Evolutionary conservation across 176 grass and related monocot species (phyloP).

Genomic region (Tillandsia leiboldiana): DNA sequence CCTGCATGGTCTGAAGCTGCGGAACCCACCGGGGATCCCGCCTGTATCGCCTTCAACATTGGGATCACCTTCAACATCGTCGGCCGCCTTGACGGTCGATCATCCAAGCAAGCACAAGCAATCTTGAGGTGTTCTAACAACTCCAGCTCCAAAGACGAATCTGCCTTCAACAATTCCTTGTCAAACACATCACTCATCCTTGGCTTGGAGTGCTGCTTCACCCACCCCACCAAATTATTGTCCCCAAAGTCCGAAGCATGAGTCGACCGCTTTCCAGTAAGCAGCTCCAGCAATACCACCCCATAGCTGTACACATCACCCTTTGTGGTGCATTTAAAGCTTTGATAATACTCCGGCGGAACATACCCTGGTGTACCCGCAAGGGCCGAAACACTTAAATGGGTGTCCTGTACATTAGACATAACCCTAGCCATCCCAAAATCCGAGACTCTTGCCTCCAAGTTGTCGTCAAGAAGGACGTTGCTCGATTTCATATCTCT

Average conservation of each 20-base stretch:
- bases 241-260: constrained; percentile 13
- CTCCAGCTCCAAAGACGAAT: constrained; percentile 14
- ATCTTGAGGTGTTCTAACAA: constrained; percentile 27
- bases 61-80: constrained; percentile 22
- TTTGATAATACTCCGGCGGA: constrained; percentile 26
- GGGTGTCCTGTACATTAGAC: constrained; percentile 10
- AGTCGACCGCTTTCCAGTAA: constrained; percentile 13
- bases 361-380: constrained; percentile 24
- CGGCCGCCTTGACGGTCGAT: constrained; percentile 8
- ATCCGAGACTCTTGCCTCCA: constrained; percentile 20
- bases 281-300: constrained; percentile 24
- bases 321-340: constrained; percentile 25
- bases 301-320: constrained; percentile 28
- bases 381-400: constrained; percentile 19
- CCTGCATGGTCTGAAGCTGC: background rate
- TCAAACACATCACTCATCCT: constrained; percentile 21
- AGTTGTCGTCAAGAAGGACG: constrained; percentile 21
- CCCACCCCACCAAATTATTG: constrained; percentile 26
- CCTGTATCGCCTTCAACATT: constrained; percentile 26
- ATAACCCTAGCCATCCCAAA: constrained; percentile 27
- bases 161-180: constrained; percentile 10
- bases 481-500: constrained; percentile 31
- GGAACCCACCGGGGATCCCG: background rate
- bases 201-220: constrained; percentile 19
- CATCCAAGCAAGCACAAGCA: constrained; percentile 22